Evolutionary conservation across 164 flowering plant genomes (phyloP), one percentile per base, ranked within the genome.

Genomic region (Kingdonia uniflora): DNA sequence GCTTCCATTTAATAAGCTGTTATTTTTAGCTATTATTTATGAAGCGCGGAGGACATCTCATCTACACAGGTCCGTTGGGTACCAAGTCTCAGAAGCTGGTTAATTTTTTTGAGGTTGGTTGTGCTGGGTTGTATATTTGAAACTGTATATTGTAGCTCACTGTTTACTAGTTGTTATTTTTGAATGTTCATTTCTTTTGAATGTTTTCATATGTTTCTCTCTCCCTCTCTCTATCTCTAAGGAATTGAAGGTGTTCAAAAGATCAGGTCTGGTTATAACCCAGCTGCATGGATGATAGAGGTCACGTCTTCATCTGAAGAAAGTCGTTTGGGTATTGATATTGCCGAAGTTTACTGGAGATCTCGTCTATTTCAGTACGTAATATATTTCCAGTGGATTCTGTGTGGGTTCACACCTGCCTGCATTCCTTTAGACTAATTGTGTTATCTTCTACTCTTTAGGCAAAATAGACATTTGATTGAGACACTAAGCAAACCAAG

Each of bases 401-500:
- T 33, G 33, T n/a, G 21, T 3, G 22, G 19, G 1, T 14, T 22
- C 20, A 11, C 14, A 35, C n/a, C 17, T 2, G 14, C 6, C 14
- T 1, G 15, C 1, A 19, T 56, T 33, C 26, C 37, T 29, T 16
- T 57, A 43, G 20, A 15, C 52, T 38, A 19, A 52, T 12, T 55
- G 6, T 58, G 11, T 4, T 51, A 33, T 55, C 23, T 48, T 51
- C 33, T 47, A 8, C 8, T 68, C 63, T 61, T 51, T 83, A 92
- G 99, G 61, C 74, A 66, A 22, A 94, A 89, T 57, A 67, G 33
- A 21, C 81, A 77, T 60, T 46, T 89, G 80, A 95, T 94, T 62
- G 97, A 88, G 44, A 63, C 49, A 67, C 71, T 86, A 25, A 80
- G 81, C 73, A 79, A 74, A 68, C 95, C 92, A 50, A 76, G 54